phyloP scores from a whole-genome alignment of 225 moss, liverwort and hornwort genomes.

The Sphagnum contortum region DNA sequence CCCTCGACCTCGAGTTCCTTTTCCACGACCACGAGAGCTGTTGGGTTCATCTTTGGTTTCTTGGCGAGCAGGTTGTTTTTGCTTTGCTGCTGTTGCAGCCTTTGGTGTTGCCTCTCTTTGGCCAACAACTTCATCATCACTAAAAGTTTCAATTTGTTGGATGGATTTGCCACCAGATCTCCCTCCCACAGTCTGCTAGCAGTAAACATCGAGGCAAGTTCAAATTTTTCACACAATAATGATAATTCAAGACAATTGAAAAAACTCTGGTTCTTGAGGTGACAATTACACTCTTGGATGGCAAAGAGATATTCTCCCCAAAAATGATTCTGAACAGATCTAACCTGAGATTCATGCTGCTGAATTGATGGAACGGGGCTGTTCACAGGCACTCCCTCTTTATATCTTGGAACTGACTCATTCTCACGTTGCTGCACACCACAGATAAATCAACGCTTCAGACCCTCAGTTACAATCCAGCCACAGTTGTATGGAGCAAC shows the following conservation, averaged over 20 bases:
- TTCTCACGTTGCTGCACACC: conserved; percentile 51
- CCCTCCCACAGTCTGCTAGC: conserved; percentile 7
- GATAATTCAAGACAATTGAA: background rate
- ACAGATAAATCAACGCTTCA: conserved; percentile 1
- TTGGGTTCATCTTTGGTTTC: conserved; percentile 16
- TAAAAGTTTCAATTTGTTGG: conserved; percentile 28
- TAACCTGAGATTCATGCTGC: conserved; percentile 36
- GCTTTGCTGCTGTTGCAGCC: conserved; percentile 18
- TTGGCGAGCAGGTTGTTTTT: conserved; percentile 30
- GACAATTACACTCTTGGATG: no score
- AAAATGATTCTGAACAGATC: background rate
- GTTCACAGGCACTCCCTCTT: conserved; percentile 22
- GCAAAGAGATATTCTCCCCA: background rate
- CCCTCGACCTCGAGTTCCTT: conserved; percentile 42
- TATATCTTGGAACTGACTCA: conserved; percentile 35
- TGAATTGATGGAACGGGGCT: conserved; percentile 18
- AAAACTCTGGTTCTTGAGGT: no score
- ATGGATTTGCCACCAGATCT: conserved; percentile 12
- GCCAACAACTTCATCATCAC: conserved; percentile 26
- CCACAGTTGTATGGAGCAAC: background rate
- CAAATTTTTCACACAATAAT: background rate
- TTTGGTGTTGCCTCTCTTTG: conserved; percentile 5
- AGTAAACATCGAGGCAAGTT: no score
- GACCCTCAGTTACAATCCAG: background rate
- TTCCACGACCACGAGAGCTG: conserved; percentile 33